Base-by-base conservation (phyloP, 2,329 filamentous ascomycete genomes). In the Claviceps monticola region DNA sequence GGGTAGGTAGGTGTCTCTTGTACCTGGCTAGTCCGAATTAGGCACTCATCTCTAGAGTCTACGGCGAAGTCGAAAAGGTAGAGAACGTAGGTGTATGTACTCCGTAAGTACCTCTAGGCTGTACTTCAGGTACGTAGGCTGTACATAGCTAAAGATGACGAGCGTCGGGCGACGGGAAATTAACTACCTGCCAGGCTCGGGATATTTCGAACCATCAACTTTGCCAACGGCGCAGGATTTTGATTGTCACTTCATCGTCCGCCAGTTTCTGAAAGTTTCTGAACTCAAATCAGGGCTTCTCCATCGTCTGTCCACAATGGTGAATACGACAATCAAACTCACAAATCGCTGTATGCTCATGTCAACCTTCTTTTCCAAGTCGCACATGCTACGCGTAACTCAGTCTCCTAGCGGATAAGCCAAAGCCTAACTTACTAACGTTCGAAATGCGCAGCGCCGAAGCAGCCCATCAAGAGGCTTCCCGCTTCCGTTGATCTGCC, bases 391-490 rank as follows among this genome's bases (percentile, higher is more conserved):
- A n/a, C 48, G 19, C 26, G 46, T 14, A 34, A 39, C 5, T 26
- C 46, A 48, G 4, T 19, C 26, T 39, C 21, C 23, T 19, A 17
- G 16, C 7, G 4, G 19, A 48, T 29, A 29, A 46, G n/a, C 34
- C 9, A 8, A 21, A 46, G 47, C 53, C 29, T 34, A 11, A 34
- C 29, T 53, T 46, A 55, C 54, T 36, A 17, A 43, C 37, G 17
- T 49, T 50, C 50, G 29, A 13, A 14, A 26, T 13, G 41, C 34
- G 19, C 53, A 71, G 72, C 70, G 55, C 71, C 73, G 48, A 74
- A 70, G 61, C 68, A 74, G 57, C 72, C 73, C 54, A 67, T 81
- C 63, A 75, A 72, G 66, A 71, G 71, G 54, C 73, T 81, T n/a
- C 78, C 78, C 16, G 55, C 67, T 17, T 67, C 72, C 19, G 58